Percentiles rank a stretch among this genome's conserved stretches.
These are phyloP conservation scores for Pisolithus thermaeus DNA, from an alignment of 1,284 basidiomycete genomes.

Conservation along the genomic window DNA sequence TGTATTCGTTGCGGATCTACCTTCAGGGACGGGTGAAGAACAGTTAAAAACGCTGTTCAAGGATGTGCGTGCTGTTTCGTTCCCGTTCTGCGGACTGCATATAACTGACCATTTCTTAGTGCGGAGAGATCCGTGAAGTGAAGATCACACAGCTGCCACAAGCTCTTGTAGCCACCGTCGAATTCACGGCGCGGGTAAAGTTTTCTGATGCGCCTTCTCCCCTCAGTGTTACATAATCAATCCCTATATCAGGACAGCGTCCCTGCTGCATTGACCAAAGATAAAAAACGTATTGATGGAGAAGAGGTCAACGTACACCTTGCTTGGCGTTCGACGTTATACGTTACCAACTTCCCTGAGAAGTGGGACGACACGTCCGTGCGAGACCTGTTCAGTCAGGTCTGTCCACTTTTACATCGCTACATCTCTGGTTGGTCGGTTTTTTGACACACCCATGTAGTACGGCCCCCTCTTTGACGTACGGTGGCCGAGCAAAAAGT, in stretches of 20 bases:
- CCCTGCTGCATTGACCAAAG: slow-evolving; percentile 84
- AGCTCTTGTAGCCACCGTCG: slow-evolving; percentile 69
- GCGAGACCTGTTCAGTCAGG: slow-evolving; percentile 73
- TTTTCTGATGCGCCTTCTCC: not conserved
- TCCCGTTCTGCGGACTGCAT: not conserved
- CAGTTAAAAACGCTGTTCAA: slow-evolving; percentile 76
- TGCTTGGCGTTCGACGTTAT: slow-evolving; percentile 92
- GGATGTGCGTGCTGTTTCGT: slow-evolving; percentile 54
- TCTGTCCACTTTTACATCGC: slow-evolving; percentile 27
- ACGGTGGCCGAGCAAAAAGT: slow-evolving; percentile 97
- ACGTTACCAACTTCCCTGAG: slow-evolving; percentile 95
- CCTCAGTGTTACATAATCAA: not conserved
- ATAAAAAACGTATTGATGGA: slow-evolving; percentile 79
- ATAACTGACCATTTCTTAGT: slow-evolving; percentile 43
- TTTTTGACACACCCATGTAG: slow-evolving; percentile 32
- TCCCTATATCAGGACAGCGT: slow-evolving; percentile 57
- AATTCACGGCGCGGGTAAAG: slow-evolving; percentile 67
- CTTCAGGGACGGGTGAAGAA: slow-evolving; percentile 49
- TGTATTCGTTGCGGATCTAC: slow-evolving; percentile 79
- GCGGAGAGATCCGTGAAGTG: slow-evolving; percentile 76
- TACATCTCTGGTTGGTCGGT: not conserved
- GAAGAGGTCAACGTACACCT: slow-evolving; percentile 79
- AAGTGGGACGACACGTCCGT: slow-evolving; percentile 76
- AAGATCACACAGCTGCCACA: slow-evolving; percentile 61
- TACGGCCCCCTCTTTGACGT: slow-evolving; percentile 91